Percentiles rank a stretch among this genome's conserved stretches.
Evolutionary conservation across 257 asterid species (phyloP).

Genomic region (Thymus quinquecostatus): DNA sequence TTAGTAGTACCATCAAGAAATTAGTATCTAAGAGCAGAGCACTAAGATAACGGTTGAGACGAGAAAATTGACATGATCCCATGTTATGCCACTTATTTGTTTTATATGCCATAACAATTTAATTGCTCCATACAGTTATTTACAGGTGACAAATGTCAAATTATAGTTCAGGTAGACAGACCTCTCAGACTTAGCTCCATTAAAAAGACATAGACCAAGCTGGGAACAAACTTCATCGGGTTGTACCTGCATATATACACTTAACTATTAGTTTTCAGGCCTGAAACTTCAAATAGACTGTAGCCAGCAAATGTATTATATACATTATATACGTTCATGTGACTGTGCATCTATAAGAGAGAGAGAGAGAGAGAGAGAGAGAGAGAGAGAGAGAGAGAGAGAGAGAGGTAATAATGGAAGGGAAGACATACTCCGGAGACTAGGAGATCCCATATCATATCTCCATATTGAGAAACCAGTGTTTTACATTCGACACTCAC

Average conservation of each 20-base stretch:
- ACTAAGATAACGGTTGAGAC: neutral
- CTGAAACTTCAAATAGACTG: neutral
- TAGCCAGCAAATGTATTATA: neutral
- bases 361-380: neutral
- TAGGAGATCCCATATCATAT: conserved; percentile 84
- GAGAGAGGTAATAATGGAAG: neutral
- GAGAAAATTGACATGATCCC: no score
- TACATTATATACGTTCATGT: neutral
- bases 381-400: conserved; percentile 15
- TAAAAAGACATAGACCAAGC: conserved; percentile 59
- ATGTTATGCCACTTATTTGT: no score
- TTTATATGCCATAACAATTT: neutral
- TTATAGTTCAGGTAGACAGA: conserved; percentile 35
- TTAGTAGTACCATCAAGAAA: no score
- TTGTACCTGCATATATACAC: conserved; percentile 55
- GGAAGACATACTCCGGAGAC: conserved; percentile 58
- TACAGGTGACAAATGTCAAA: neutral
- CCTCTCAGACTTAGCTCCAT: conserved; percentile 62
- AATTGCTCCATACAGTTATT: neutral
- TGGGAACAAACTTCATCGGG: conserved; percentile 78
- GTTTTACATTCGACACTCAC: conserved; percentile 84
- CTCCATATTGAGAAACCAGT: conserved; percentile 75
- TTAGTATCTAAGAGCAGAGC: neutral
- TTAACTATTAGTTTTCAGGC: neutral
- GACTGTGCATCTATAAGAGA: conserved; percentile 3